Base-by-base conservation (phyloP, 139 green algal genomes). In the Gonium pectorale region DNA sequence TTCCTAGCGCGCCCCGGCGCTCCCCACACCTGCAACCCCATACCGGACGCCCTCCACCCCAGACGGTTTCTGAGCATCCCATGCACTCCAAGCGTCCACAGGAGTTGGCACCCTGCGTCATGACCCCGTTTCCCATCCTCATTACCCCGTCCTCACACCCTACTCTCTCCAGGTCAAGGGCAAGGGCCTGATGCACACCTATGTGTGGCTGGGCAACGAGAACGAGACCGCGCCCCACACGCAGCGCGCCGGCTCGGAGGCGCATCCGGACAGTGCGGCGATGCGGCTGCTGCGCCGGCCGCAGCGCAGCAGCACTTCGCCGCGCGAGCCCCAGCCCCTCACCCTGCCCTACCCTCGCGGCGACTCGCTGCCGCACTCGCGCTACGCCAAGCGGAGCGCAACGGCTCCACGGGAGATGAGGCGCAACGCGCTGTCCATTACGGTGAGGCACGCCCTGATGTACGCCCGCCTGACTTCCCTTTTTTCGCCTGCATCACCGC, bases 111-210 rank as follows among this genome's bases (percentile, higher is more conserved):
- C n/a, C n/a, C n/a, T n/a, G n/a, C n/a, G n/a, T n/a, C n/a, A n/a
- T n/a, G n/a, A n/a, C n/a, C n/a, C n/a, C n/a, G n/a, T n/a, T n/a
- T n/a, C n/a, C n/a, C n/a, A n/a, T n/a, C n/a, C n/a, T n/a, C n/a
- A n/a, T n/a, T n/a, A n/a, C n/a, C n/a, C n/a, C n/a, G n/a, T n/a
- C n/a, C n/a, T n/a, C n/a, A n/a, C n/a, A 56, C 49, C 13, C 17
- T 56, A 17, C 49, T 13, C 17, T 13, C 7, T 15, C 35, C 73
- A 81, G 73, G 73, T 81, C 26, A 81, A 81, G 60, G 75, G 75
- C 59, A 82, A 82, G 75, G 75, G 75, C 40, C 13, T 63, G 3
- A 82, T 82, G 75, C 33, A 82, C 7, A 82, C 75, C 15, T 82
- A 49, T n/a, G 17, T 71, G 5, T 82, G 75, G 75, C 29, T 60